Conservation (phyloP, 495 filamentous ascomycete species). For the Hypomontagnella monticulosa region DNA sequence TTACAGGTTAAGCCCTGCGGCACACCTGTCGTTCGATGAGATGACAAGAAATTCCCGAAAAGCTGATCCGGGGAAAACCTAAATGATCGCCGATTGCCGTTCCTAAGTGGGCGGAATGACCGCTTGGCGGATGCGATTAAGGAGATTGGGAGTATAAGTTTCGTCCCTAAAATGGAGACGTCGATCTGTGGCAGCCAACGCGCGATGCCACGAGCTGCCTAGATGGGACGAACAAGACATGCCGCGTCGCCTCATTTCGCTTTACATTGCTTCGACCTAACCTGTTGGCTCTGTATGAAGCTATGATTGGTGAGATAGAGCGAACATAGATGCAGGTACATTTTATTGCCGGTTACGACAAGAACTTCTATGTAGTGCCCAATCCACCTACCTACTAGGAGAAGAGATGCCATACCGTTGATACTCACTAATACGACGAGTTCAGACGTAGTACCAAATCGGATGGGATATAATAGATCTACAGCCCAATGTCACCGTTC, state of each 20-base stretch:
- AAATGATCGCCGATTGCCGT: conserved; percentile 5
- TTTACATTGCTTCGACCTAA: conserved; percentile 14
- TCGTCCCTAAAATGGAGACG: background rate
- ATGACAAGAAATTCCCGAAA: background rate
- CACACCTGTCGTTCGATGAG: background rate
- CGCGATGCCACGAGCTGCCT: conserved; percentile 21
- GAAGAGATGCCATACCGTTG: no score
- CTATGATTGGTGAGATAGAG: background rate
- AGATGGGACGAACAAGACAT: conserved; percentile 18
- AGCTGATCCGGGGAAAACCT: conserved; percentile 27
- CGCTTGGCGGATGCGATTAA: conserved; percentile 30
- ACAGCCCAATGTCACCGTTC: background rate
- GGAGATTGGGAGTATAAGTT: conserved; percentile 17
- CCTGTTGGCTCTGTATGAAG: background rate
- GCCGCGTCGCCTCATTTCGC: conserved; percentile 2
- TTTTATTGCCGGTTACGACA: background rate
- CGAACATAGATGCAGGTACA: no score
- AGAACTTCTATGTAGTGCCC: background rate
- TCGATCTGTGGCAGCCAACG: conserved; percentile 7
- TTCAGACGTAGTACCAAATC: background rate
- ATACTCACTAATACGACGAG: no score
- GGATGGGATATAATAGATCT: conserved; percentile 7
- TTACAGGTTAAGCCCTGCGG: background rate
- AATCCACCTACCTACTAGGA: no score
- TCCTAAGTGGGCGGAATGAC: background rate